Evolutionary conservation across 352 stramenopile species (phyloP).

Genomic region (Phytophthora fragariaefolia): DNA sequence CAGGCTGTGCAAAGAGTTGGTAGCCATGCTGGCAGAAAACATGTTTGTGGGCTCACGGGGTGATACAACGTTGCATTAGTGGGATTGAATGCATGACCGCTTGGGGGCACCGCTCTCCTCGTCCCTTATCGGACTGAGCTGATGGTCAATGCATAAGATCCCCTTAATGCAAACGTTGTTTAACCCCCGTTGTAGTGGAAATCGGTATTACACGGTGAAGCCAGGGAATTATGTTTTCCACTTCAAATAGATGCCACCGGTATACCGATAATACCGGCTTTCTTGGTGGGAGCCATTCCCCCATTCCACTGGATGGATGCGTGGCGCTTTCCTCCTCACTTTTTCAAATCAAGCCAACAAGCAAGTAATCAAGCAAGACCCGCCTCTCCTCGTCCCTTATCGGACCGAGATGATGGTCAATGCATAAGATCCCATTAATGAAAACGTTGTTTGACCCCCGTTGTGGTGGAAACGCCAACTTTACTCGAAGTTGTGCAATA

Average conservation of each 20-base stretch:
- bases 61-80: slow-evolving; percentile 20
- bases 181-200: neutral
- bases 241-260: too few relatives aligned
- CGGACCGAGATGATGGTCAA: neutral
- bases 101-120: slow-evolving; percentile 6
- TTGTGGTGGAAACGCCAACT: neutral
- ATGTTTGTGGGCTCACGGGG: slow-evolving; percentile 12
- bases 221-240: too few relatives aligned
- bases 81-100: slow-evolving; percentile 12
- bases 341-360: too few relatives aligned
- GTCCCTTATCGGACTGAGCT: neutral
- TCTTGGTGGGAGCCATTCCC: too few relatives aligned
- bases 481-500: neutral
- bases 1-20: slow-evolving; percentile 22
- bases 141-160: too few relatives aligned
- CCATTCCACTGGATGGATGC: too few relatives aligned
- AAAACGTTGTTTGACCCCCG: neutral
- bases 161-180: neutral
- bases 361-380: too few relatives aligned
- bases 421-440: neutral
- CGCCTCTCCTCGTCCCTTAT: neutral
- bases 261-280: too few relatives aligned
- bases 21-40: slow-evolving; percentile 2
- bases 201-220: too few relatives aligned
- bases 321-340: too few relatives aligned